These are phyloP conservation scores for Diplodia corticola DNA, from an alignment of 2,329 filamentous ascomycete genomes.

Conservation along the genomic window DNA sequence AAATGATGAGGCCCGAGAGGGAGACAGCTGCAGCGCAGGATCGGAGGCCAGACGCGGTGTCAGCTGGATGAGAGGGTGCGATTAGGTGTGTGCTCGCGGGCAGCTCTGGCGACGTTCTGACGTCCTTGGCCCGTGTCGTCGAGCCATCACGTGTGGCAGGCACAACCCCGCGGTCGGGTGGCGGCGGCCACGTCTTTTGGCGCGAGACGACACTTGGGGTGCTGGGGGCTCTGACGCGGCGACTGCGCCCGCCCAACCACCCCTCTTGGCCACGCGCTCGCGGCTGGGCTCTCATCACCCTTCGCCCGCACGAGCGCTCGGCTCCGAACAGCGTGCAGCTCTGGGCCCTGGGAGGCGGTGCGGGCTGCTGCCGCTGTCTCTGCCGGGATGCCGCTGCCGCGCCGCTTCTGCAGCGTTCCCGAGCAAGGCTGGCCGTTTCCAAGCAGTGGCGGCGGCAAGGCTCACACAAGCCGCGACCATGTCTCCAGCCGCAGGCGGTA, in stretches of 20 bases:
- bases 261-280: not conserved
- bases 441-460: conserved; percentile 3
- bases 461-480: not conserved
- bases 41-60: conserved; percentile 10
- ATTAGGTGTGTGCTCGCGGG: not conserved
- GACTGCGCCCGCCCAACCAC: conserved; percentile 1
- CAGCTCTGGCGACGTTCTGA: conserved; percentile 11
- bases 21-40: conserved; percentile 20
- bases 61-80: conserved; percentile 1
- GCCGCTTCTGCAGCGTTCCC: not conserved
- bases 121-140: not conserved
- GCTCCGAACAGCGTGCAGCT: not conserved
- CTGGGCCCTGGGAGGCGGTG: conserved; percentile 2
- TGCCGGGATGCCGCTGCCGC: not conserved
- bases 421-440: not conserved
- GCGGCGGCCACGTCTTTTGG: not conserved
- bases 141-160: not conserved
- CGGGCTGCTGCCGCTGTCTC: not conserved
- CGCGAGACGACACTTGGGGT: not conserved
- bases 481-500: conserved; percentile 4
- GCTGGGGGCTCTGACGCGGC: not conserved
- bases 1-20: conserved; percentile 1
- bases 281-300: not conserved
- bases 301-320: conserved; percentile 12
- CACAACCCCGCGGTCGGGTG: not conserved